Evolutionary conservation across 2,329 filamentous ascomycete species (phyloP).

Genomic region (Basipetospora chlamydospora): DNA sequence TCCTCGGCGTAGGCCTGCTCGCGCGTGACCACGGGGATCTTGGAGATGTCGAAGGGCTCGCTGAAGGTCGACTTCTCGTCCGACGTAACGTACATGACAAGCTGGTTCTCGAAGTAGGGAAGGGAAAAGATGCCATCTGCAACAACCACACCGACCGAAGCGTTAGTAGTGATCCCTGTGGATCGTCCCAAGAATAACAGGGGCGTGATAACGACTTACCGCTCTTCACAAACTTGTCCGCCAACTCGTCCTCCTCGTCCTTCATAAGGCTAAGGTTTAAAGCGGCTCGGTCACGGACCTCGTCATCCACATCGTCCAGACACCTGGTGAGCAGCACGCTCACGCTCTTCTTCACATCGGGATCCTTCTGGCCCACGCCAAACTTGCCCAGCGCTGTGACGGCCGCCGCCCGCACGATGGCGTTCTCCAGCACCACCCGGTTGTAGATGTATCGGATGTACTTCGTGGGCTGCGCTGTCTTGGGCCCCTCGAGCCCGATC

Average conservation of each 20-base stretch:
- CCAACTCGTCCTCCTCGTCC: conserved; percentile 80
- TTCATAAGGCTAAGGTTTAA: conserved; percentile 85
- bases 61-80: conserved; percentile 78
- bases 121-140: conserved; percentile 89
- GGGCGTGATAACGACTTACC: conserved; percentile 39
- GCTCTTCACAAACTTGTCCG: conserved; percentile 82
- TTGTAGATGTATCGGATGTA: conserved; percentile 99
- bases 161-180: too few relatives aligned
- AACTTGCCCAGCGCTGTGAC: conserved; percentile 96
- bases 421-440: conserved; percentile 91
- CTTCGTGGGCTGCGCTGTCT: conserved; percentile 90
- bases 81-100: conserved; percentile 93
- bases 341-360: conserved; percentile 92
- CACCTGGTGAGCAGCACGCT: conserved; percentile 84
- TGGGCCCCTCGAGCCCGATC: conserved; percentile 85
- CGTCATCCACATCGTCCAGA: conserved; percentile 92
- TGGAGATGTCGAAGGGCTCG: conserved; percentile 75
- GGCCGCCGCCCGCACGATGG: conserved; percentile 84
- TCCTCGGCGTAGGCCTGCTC: conserved; percentile 96
- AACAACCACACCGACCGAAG: too few relatives aligned
- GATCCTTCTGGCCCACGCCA: conserved; percentile 88
- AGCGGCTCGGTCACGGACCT: conserved; percentile 89
- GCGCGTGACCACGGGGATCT: conserved; percentile 82
- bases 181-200: too few relatives aligned
- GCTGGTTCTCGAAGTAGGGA: conserved; percentile 87